phyloP scores from a whole-genome alignment of 345 rosid genomes.

The Draba incana region DNA sequence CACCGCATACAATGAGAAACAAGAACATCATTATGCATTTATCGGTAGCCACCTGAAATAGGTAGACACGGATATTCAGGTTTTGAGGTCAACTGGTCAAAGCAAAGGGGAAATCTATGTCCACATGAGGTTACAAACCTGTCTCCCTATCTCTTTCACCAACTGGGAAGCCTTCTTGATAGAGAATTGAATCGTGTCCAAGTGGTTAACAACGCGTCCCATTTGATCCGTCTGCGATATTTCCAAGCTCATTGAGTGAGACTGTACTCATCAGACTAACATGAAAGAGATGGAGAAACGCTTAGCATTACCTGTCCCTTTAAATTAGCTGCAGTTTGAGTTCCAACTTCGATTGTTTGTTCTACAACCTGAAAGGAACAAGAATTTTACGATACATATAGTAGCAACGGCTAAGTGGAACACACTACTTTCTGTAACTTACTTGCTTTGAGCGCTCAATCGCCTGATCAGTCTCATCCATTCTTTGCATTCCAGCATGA shows the following conservation, averaged over 20 bases:
- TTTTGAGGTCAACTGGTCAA: background rate
- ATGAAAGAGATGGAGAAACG: background rate
- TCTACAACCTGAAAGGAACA: constrained; percentile 69
- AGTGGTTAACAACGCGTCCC: constrained; percentile 95
- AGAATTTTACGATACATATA: constrained; percentile 27
- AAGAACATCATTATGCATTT: constrained; percentile 96
- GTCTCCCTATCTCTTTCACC: constrained; percentile 98
- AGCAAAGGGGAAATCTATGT: background rate
- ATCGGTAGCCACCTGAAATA: constrained; percentile 86
- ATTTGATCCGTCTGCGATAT: constrained; percentile 93
- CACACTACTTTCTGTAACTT: constrained; percentile 12
- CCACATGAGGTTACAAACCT: constrained; percentile 53
- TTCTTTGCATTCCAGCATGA: constrained; percentile 72
- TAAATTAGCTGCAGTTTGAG: constrained; percentile 83
- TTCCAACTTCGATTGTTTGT: constrained; percentile 98
- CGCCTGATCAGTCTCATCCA: constrained; percentile 98
- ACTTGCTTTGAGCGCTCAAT: constrained; percentile 95
- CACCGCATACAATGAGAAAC: constrained; percentile 90
- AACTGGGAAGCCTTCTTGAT: constrained; percentile 97
- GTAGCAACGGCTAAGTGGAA: constrained; percentile 15
- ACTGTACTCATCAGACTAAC: background rate
- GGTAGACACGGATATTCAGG: constrained; percentile 21
- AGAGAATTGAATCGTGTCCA: constrained; percentile 96
- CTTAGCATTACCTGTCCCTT: constrained; percentile 79
- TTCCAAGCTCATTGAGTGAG: background rate